phyloP scores from a whole-genome alignment of 257 asterid genomes.

The Orobanche coerulescens region DNA sequence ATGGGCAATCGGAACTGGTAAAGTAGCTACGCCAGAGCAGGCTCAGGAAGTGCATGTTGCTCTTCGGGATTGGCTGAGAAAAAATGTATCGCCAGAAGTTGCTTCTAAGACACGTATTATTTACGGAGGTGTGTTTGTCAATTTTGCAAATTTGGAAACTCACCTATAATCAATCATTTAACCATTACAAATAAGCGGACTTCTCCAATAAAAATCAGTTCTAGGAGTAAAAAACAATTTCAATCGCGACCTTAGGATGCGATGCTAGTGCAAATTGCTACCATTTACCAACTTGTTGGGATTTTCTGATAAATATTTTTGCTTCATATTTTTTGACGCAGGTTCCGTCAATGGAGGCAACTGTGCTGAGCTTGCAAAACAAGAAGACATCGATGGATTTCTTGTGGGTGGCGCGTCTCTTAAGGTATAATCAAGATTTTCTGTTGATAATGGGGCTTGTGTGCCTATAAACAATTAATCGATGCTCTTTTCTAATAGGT shows the following conservation, averaged over 20 bases:
- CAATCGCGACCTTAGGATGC: neutral
- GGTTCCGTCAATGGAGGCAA: conserved; percentile 95
- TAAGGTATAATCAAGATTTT: conserved; percentile 43
- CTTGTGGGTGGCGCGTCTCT: conserved; percentile 98
- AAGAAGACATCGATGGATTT: conserved; percentile 65
- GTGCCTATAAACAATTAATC: neutral
- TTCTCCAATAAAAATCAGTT: neutral
- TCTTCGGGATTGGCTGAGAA: conserved; percentile 86
- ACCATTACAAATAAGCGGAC: neutral
- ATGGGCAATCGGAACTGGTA: conserved; percentile 99
- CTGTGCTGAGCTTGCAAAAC: conserved; percentile 79
- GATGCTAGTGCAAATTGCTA: neutral
- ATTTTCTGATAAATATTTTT: too few relatives aligned
- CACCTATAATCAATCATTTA: neutral
- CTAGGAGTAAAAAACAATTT: neutral
- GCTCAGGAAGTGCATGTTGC: conserved; percentile 98
- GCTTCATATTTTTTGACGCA: conserved; percentile 25
- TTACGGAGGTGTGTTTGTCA: conserved; percentile 64
- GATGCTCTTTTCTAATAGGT: neutral
- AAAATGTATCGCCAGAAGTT: conserved; percentile 82
- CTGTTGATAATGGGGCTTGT: neutral
- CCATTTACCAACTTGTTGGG: neutral
- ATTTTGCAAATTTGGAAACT: neutral
- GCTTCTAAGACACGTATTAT: conserved; percentile 88
- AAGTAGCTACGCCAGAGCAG: conserved; percentile 97